Percentiles rank a stretch among this genome's conserved stretches.
phyloP scores from a whole-genome alignment of 176 grass and related monocot genomes.

The Oryza glaberrima region DNA sequence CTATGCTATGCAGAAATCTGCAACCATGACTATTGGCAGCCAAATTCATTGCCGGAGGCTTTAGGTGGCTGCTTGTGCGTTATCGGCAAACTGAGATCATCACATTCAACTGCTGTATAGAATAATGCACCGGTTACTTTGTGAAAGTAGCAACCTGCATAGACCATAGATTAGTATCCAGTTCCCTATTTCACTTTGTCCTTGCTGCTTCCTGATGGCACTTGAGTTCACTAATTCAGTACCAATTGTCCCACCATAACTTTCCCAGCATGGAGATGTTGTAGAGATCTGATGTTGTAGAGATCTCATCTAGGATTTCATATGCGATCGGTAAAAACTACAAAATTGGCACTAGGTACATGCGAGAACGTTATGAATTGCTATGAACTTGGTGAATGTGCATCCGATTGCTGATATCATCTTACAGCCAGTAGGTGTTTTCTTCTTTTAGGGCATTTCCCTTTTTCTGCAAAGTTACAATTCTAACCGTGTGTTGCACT shows the following conservation, averaged over 20 bases:
- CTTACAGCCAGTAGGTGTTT: not conserved
- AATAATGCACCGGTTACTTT: not conserved
- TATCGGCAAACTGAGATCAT: not conserved
- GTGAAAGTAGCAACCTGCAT: not conserved
- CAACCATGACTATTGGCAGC: not conserved
- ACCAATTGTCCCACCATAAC: not conserved
- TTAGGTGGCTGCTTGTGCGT: not conserved
- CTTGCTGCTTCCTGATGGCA: not conserved
- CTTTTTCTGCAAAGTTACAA: not conserved
- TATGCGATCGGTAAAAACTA: constrained; percentile 4
- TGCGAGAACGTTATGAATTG: not conserved
- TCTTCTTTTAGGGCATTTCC: not conserved
- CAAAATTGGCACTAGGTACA: not conserved
- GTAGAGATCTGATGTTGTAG: not conserved
- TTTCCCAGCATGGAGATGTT: constrained; percentile 1
- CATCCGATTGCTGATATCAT: not conserved
- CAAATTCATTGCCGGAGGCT: not conserved
- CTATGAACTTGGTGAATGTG: not conserved
- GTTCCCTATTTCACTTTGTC: not conserved
- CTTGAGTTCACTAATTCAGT: not conserved
- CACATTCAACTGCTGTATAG: not conserved
- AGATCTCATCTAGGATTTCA: not conserved
- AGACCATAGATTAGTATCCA: not conserved
- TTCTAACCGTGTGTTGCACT: not conserved
- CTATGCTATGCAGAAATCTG: not conserved